These are phyloP conservation scores for Pittosporum tobira DNA, from an alignment of 129 eudicot species.

Conservation along the genomic window DNA sequence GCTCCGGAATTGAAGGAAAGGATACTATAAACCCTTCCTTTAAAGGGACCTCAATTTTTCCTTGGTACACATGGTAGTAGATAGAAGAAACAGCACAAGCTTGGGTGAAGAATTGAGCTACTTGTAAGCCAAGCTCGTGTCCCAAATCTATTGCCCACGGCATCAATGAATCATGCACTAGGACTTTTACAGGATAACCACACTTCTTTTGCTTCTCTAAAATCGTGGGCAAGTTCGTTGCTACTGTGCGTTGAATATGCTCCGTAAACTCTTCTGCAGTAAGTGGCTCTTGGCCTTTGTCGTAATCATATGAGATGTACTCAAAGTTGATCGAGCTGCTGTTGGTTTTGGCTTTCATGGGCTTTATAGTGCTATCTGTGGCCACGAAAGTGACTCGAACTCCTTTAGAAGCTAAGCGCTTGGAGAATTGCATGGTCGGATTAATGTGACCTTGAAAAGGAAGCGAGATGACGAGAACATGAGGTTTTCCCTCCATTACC, in stretches of 20 bases:
- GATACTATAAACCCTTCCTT: background rate
- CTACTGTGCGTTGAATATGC: background rate
- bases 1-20: constrained; percentile 24
- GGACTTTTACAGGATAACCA: constrained; percentile 3
- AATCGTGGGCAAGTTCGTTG: constrained; percentile 10
- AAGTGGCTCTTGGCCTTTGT: background rate
- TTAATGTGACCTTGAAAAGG: constrained; percentile 30
- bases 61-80: constrained; percentile 25
- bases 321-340: constrained; percentile 8
- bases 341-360: background rate
- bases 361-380: background rate
- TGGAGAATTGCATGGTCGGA: constrained; percentile 21
- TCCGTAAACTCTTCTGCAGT: constrained; percentile 7
- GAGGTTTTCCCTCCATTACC: background rate
- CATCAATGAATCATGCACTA: constrained; percentile 29
- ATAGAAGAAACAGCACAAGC: constrained; percentile 31
- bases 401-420: constrained; percentile 21
- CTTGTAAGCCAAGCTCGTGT: constrained; percentile 16
- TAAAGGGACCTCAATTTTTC: constrained; percentile 13
- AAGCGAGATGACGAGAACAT: constrained; percentile 3
- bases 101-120: constrained; percentile 39
- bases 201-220: constrained; percentile 3
- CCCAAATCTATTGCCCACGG: constrained; percentile 30
- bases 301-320: constrained; percentile 21
- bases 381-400: constrained; percentile 24